Base-by-base conservation (phyloP, 768 basidiomycete species). In the Gloeophyllum trabeum region DNA sequence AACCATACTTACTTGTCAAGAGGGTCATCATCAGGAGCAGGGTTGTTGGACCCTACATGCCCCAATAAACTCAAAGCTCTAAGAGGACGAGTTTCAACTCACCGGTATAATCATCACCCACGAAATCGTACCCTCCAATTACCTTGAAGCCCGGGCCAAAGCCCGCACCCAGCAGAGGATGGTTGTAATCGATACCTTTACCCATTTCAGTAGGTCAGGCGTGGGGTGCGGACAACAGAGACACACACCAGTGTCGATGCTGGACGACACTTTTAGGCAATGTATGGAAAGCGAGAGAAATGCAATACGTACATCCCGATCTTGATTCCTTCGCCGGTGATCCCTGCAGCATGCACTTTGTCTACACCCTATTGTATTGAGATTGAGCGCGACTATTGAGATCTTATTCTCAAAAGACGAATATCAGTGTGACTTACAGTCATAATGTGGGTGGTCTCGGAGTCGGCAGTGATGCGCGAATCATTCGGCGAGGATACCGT, bases 231-330 rank as follows among this genome's bases (percentile, higher is more conserved):
- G 35, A 18, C 6, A 14, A 25, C 22, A 24, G 19, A 16, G 30
- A 39, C 32, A 46, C 18, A 30, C 35, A 44, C 58, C 57, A 19
- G 56, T 50, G 48, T 77, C 76, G 41, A 81, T 64, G 35, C 72
- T 74, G 24, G 28, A 38, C n/a, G 24, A 34, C 6, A 18, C 20
- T n/a, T 18, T 44, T 24, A 19, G 12, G 42, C 23, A 23, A 40
- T 13, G 35, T n/a, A 18, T n/a, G 13, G 16, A 30, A 39, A 4
- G 5, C 19, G 12, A 39, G 12, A 24, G 26, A 36, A 12, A 2
- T 42, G 6, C n/a, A n/a, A n/a, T n/a, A n/a, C n/a, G n/a, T n/a
- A n/a, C n/a, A 83, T 74, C 46, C 70, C 82, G 42, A 87, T 68
- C 50, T 79, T 80, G 55, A 82, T 63, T 2, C 81, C 81, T 30